phyloP scores from a whole-genome alignment of 108 stramenopile genomes.

The Fistulifera solaris region DNA sequence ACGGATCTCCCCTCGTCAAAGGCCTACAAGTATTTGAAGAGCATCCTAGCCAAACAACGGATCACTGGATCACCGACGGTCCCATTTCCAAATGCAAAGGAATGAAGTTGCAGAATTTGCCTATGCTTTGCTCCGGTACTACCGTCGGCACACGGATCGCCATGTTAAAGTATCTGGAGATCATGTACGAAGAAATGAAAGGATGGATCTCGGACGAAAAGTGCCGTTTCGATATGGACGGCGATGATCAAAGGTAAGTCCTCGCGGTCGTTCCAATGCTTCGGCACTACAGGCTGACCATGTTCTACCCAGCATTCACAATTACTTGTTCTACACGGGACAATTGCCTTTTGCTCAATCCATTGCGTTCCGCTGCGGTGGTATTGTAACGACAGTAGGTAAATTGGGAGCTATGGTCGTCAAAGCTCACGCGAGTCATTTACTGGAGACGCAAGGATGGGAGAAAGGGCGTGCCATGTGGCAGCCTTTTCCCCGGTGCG shows the following conservation, averaged over 20 bases:
- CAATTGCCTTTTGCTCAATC: slow-evolving; percentile 34
- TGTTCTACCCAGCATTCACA: too few relatives aligned
- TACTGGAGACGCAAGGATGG: not conserved
- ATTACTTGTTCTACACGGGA: slow-evolving; percentile 64
- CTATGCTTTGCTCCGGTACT: slow-evolving; percentile 65
- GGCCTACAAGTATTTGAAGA: slow-evolving; percentile 57
- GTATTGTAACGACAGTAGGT: slow-evolving; percentile 26
- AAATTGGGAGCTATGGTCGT: slow-evolving; percentile 3
- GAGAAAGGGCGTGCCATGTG: not conserved
- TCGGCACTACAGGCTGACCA: too few relatives aligned
- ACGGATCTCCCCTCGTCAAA: slow-evolving; percentile 31
- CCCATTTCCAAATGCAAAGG: slow-evolving; percentile 36
- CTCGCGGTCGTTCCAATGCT: too few relatives aligned
- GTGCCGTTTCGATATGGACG: slow-evolving; percentile 35
- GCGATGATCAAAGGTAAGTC: slow-evolving; percentile 23
- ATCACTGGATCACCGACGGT: slow-evolving; percentile 47
- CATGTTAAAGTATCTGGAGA: slow-evolving; percentile 51
- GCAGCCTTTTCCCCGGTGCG: slow-evolving; percentile 7
- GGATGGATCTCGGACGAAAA: slow-evolving; percentile 40
- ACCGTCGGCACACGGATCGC: slow-evolving; percentile 61
- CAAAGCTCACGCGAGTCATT: not conserved
- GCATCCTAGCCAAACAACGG: slow-evolving; percentile 39
- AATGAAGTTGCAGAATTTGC: slow-evolving; percentile 16
- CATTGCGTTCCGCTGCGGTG: slow-evolving; percentile 21
- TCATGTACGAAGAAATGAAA: slow-evolving; percentile 59